Evolutionary conservation across 1,139 yeast species (phyloP), one percentile per base, ranked within the genome.

Genomic region (Taphrina communis): DNA sequence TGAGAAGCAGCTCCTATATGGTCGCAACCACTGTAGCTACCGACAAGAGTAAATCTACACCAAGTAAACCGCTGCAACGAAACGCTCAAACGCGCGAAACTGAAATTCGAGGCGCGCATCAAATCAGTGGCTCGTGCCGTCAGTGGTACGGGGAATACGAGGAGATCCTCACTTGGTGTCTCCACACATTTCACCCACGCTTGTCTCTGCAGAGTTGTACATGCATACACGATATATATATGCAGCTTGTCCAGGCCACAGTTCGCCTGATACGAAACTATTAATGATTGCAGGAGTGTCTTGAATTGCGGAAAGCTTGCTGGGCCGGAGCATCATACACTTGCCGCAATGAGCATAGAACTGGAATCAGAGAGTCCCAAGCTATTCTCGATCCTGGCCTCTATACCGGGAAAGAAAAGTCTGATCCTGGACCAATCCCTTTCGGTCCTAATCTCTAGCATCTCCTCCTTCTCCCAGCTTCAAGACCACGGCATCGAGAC

Each of bases 371-470:
- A 58, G 19, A 44, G 53, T 44, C 62, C 62, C 25, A 58, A 58
- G 42, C 62, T 58, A 17, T 58, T 58, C 42, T 58, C 62, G 21
- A 42, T 58, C 14, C 42, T 58, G n/a, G 62, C 62, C 12, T 46
- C 50, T 7, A 57, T 75, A 21, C 73, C 74, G 9, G 78, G 78
- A n/a, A 72, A 74, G 61, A 80, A 80, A 67, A 75, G 77, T 9
- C 74, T 90, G 17, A 79, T 89, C 4, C 80, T 89, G 1, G 91
- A 89, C 73, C 81, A 82, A 51, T 75, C 80, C 5, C 76, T 89
- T 44, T 82, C 90, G 6, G 80, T 86, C 0, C 76, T 85, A 5
- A 80, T 90, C 71, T 87, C 90, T 74, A 80, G 81, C 52, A 79
- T 89, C 65, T 84, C 89, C 2, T 84, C 88, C 3, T 89, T 89